A percentile compares a stretch with the other conserved stretches of the same genome.
These are phyloP conservation scores for Thymus mandschuricus DNA, from an alignment of 257 asterid species.

Conservation along the genomic window DNA sequence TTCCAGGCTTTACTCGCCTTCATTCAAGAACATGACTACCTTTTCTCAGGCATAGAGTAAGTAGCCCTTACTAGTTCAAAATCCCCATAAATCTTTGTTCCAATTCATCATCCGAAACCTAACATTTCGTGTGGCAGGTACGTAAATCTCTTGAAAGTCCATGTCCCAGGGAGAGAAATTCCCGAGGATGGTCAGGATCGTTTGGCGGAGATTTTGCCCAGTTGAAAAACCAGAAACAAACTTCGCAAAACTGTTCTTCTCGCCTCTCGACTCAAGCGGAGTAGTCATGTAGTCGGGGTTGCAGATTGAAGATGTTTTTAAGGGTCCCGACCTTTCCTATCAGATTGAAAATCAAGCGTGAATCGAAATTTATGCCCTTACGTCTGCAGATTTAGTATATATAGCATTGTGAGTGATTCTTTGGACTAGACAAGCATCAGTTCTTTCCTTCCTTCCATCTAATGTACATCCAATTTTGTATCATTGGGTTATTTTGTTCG, in stretches of 20 bases:
- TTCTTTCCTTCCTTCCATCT: conserved; percentile 15
- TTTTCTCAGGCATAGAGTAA: conserved; percentile 82
- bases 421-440: conserved; percentile 24
- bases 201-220: conserved; percentile 60
- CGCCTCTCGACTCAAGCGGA: conserved; percentile 31
- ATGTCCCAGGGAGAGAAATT: conserved; percentile 93
- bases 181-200: conserved; percentile 87
- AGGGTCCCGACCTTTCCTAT: conserved; percentile 22
- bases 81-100: background rate
- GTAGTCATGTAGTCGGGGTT: conserved; percentile 15
- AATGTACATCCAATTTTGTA: conserved; percentile 43
- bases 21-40: conserved; percentile 72
- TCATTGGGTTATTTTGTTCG: conserved; percentile 28
- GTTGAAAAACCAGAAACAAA: conserved; percentile 32
- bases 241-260: background rate
- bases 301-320: conserved; percentile 34
- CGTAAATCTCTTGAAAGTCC: conserved; percentile 67
- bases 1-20: conserved; percentile 92
- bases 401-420: conserved; percentile 43
- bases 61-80: conserved; percentile 34
- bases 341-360: conserved; percentile 5
- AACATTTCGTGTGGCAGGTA: conserved; percentile 55
- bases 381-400: conserved; percentile 32
- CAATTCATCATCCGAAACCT: conserved; percentile 2
- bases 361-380: conserved; percentile 15